These are phyloP conservation scores for Myriangium duriaei DNA, from an alignment of 2,329 filamentous ascomycete genomes.

Conservation along the genomic window DNA sequence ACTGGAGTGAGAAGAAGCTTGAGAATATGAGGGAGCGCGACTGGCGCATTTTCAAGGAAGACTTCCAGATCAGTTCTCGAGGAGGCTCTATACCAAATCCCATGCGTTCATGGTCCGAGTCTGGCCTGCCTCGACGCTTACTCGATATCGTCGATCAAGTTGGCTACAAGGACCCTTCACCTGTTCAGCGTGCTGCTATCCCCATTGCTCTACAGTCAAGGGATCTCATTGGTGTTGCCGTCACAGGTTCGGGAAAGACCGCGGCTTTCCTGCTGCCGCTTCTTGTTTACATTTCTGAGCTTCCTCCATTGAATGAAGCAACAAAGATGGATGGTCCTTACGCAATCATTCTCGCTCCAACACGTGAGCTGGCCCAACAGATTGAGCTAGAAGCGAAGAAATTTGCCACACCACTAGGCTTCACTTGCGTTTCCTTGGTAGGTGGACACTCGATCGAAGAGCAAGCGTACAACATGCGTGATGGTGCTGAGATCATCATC, in stretches of 20 bases:
- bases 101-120: conserved; percentile 90
- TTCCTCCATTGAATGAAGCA: conserved; percentile 70
- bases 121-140: conserved; percentile 60
- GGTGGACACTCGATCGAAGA: conserved; percentile 93
- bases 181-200: conserved; percentile 88
- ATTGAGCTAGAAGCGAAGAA: conserved; percentile 91
- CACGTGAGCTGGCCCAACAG: conserved; percentile 92
- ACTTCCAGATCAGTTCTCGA: conserved; percentile 93
- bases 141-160: conserved; percentile 72
- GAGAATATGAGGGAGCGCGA: conserved; percentile 94
- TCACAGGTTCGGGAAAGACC: conserved; percentile 97
- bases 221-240: conserved; percentile 95
- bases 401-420: conserved; percentile 80
- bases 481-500: conserved; percentile 94
- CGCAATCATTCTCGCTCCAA: conserved; percentile 91
- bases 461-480: conserved; percentile 76
- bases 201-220: conserved; percentile 85
- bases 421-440: conserved; percentile 93
- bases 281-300: conserved; percentile 83
- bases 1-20: conserved; percentile 89
- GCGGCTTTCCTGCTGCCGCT: conserved; percentile 87
- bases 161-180: conserved; percentile 81
- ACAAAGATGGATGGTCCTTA: conserved; percentile 94
- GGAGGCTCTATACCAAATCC: conserved; percentile 86
- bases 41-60: conserved; percentile 99